phyloP scores from a whole-genome alignment of 2,329 filamentous ascomycete genomes.

The Monilinia aucupariae region DNA sequence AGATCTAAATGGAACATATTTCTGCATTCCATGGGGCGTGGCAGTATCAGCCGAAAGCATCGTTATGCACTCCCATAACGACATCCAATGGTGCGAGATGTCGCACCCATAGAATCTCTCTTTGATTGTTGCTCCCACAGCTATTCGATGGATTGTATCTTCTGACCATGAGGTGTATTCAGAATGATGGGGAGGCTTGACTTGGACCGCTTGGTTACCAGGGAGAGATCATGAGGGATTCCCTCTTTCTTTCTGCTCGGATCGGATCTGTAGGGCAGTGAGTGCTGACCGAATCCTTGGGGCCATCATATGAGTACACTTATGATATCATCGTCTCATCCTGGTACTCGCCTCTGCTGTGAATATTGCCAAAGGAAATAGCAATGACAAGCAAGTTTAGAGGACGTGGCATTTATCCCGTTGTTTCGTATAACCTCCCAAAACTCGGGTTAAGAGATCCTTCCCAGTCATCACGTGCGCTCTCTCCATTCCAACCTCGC shows the following conservation, averaged over 20 bases:
- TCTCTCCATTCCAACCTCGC: too few species aligned
- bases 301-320: not conserved
- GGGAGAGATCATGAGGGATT: not conserved
- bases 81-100: not conserved
- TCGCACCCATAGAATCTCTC: too few species aligned
- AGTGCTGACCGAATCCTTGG: too few species aligned
- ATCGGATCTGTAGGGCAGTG: not conserved
- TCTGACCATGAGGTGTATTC: not conserved
- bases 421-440: too few species aligned
- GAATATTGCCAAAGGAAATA: too few species aligned
- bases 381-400: too few species aligned
- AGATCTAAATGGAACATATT: not conserved
- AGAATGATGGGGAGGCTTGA: not conserved
- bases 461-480: too few species aligned
- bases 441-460: too few species aligned
- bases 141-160: conserved; percentile 2
- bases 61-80: not conserved
- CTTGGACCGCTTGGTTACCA: not conserved
- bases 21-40: conserved; percentile 2
- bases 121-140: not conserved
- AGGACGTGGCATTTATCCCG: not conserved
- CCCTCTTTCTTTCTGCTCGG: not conserved
- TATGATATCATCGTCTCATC: not conserved
- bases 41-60: conserved; percentile 2
- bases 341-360: too few species aligned